These are phyloP conservation scores for Gyrodon lividus DNA, from an alignment of 768 basidiomycete genomes.

Conservation along the genomic window DNA sequence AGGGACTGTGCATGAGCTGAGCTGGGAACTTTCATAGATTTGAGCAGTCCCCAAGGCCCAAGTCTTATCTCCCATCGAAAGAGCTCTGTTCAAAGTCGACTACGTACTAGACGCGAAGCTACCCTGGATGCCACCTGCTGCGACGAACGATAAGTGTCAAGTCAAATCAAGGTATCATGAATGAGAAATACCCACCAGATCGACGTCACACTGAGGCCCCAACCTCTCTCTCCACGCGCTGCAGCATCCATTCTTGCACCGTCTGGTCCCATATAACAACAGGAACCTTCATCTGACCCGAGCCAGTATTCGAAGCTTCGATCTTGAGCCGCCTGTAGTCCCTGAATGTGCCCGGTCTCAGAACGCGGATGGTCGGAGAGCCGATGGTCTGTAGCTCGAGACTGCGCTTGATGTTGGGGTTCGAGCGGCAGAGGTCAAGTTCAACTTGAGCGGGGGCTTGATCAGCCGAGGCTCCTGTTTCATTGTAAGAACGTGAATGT, in stretches of 20 bases:
- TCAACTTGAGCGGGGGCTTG: slow-evolving; percentile 6
- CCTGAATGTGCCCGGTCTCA: slow-evolving; percentile 17
- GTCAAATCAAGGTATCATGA: no score
- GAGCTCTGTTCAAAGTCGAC: no score
- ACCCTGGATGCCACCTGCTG: no score
- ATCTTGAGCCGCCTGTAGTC: slow-evolving; percentile 13
- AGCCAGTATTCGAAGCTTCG: slow-evolving; percentile 5
- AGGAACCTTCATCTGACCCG: slow-evolving; percentile 19
- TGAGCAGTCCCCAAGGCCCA: no score
- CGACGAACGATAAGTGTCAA: no score
- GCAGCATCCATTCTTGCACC: slow-evolving; percentile 15
- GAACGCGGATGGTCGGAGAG: slow-evolving; percentile 13
- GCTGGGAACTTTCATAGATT: no score
- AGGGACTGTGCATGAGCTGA: no score
- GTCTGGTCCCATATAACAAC: slow-evolving; percentile 16
- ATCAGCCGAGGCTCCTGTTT: not conserved
- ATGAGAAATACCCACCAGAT: no score
- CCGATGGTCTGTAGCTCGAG: slow-evolving; percentile 1
- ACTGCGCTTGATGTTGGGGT: slow-evolving; percentile 1
- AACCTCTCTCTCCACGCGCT: slow-evolving; percentile 6
- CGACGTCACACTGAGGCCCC: not conserved
- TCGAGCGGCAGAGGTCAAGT: slow-evolving; percentile 3
- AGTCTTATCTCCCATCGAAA: no score
- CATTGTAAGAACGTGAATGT: not conserved
- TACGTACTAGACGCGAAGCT: no score